These are phyloP conservation scores for Parastagonospora avenae DNA, from an alignment of 2,329 filamentous ascomycete species.

Conservation along the genomic window DNA sequence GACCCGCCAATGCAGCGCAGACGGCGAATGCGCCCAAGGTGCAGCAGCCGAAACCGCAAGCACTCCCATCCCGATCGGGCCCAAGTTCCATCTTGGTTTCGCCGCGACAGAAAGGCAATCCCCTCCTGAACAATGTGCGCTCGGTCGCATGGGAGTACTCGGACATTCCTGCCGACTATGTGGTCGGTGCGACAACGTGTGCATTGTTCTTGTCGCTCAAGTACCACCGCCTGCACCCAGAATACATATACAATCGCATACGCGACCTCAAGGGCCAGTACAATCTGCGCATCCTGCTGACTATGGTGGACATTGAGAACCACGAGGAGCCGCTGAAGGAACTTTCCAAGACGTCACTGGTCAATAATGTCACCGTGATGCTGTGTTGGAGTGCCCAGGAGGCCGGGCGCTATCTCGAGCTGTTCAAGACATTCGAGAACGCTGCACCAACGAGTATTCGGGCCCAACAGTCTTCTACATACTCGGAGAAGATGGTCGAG, in stretches of 20 bases:
- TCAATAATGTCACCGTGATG: constrained; percentile 91
- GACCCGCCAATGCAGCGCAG: constrained; percentile 8
- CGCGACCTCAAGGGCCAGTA: constrained; percentile 83
- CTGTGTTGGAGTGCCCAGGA: constrained; percentile 95
- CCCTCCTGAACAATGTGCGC: constrained; percentile 81
- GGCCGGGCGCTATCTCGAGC: constrained; percentile 88
- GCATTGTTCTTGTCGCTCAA: constrained; percentile 93
- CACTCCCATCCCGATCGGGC: constrained; percentile 68
- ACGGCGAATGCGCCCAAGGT: constrained; percentile 53
- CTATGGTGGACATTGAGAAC: constrained; percentile 93
- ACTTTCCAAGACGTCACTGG: constrained; percentile 86
- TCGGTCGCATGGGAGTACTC: constrained; percentile 94
- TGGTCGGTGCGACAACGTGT: constrained; percentile 84
- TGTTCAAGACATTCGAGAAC: constrained; percentile 94
- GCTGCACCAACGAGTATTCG: constrained; percentile 81
- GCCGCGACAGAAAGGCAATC: constrained; percentile 91
- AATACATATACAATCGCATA: constrained; percentile 96
- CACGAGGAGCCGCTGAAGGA: constrained; percentile 90
- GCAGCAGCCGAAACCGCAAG: constrained; percentile 87
- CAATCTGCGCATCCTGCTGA: constrained; percentile 81
- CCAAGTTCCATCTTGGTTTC: constrained; percentile 88
- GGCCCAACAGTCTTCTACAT: constrained; percentile 81
- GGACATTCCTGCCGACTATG: constrained; percentile 94
- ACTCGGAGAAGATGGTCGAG: constrained; percentile 85
- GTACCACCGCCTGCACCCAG: constrained; percentile 94